Conservation (phyloP, 192 early-diverging fungal genomes). For the Chytriomyces sp. region DNA sequence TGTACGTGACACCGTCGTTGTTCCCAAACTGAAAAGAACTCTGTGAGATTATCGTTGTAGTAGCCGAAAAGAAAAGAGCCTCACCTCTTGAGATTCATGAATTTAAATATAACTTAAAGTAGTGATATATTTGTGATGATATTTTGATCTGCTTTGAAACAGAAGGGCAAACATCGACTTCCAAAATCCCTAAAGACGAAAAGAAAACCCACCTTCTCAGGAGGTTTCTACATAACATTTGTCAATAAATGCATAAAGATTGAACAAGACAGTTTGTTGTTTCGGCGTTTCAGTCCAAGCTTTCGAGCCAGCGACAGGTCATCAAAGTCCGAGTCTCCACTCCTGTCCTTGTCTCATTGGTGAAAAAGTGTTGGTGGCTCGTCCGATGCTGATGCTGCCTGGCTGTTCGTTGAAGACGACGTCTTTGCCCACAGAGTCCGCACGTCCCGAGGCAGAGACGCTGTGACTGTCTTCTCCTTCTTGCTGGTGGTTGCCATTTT, state of each 20-base stretch:
- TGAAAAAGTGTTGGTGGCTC: too few species aligned
- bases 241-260: background rate
- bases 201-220: background rate
- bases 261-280: background rate
- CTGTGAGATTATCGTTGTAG: background rate
- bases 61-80: background rate
- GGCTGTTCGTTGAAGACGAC: background rate
- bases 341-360: background rate
- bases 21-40: background rate
- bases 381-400: background rate
- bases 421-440: background rate
- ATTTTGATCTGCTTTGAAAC: background rate
- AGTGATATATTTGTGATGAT: background rate
- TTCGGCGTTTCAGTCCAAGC: background rate
- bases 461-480: too few species aligned
- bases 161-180: background rate
- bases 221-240: background rate
- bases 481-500: too few species aligned
- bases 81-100: background rate
- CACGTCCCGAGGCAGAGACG: background rate
- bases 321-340: background rate
- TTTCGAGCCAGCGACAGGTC: background rate
- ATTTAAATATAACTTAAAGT: background rate
- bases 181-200: background rate
- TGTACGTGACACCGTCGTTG: background rate